Conservation (phyloP, 2,329 filamentous ascomycete species). For the Penicillium aurantiogriseum region DNA sequence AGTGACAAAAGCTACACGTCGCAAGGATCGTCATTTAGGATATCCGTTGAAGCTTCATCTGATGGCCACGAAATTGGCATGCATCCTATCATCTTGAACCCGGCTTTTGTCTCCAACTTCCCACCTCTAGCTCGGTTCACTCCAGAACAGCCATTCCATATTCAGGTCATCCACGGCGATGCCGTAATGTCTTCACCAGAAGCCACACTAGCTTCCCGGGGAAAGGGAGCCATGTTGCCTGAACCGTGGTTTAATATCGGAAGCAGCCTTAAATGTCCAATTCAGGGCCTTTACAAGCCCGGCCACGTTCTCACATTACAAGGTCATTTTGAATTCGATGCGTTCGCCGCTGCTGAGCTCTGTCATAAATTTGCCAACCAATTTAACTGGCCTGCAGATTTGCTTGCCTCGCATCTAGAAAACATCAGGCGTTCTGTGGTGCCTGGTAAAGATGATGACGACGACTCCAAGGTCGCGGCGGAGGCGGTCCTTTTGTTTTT, state of each 20-base stretch:
- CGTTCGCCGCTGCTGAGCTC: slow-evolving; percentile 20
- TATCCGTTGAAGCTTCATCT: slow-evolving; percentile 22
- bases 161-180: slow-evolving; percentile 35
- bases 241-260: slow-evolving; percentile 25
- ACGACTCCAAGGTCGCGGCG: slow-evolving; percentile 30
- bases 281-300: slow-evolving; percentile 26
- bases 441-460: slow-evolving; percentile 15
- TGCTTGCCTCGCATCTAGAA: slow-evolving; percentile 13
- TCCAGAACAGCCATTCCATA: slow-evolving; percentile 9
- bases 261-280: slow-evolving; percentile 17
- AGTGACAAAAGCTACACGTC: slow-evolving; percentile 5
- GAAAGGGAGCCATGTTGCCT: slow-evolving; percentile 7
- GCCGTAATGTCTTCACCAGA: slow-evolving; percentile 18
- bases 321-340: slow-evolving; percentile 30
- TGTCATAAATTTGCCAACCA: slow-evolving; percentile 21
- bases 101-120: slow-evolving; percentile 10
- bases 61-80: slow-evolving; percentile 30
- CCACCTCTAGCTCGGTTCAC: slow-evolving; percentile 1
- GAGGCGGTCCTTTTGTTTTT: slow-evolving; percentile 31
- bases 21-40: neutral
- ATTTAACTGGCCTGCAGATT: slow-evolving; percentile 17
- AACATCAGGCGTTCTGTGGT: slow-evolving; percentile 15
- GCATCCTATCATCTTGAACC: slow-evolving; percentile 18
- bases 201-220: neutral
- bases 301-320: slow-evolving; percentile 26